A percentile compares a stretch with the other conserved stretches of the same genome.
phyloP scores from a whole-genome alignment of 495 filamentous ascomycete genomes.

The Trichoderma reesei region DNA sequence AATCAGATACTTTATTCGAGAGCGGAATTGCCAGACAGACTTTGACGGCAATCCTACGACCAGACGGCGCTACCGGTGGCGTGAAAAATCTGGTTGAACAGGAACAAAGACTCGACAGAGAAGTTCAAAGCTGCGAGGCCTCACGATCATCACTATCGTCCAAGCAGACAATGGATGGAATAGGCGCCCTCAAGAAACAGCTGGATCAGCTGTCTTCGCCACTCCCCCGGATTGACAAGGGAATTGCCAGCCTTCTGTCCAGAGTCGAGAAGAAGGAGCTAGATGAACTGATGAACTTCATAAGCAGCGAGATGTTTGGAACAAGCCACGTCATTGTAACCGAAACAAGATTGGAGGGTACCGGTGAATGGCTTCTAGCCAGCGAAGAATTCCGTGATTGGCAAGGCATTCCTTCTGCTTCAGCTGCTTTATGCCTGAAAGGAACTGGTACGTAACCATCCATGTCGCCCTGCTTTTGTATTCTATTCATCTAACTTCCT shows the following conservation, averaged over 20 bases:
- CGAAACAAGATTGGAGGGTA: neutral
- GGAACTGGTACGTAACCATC: neutral
- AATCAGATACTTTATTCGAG: neutral
- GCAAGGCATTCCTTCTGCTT: neutral
- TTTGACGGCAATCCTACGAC: neutral
- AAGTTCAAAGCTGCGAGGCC: neutral
- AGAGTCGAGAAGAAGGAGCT: neutral
- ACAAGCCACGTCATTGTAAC: neutral
- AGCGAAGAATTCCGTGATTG: neutral
- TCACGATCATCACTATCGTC: neutral
- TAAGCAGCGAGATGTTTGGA: neutral
- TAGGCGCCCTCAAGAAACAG: neutral
- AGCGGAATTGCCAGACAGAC: neutral
- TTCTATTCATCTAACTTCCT: neutral
- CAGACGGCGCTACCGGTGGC: neutral
- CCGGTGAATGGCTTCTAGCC: neutral
- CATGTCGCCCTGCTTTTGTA: neutral
- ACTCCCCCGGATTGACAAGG: neutral
- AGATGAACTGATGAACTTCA: neutral
- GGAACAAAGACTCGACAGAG: neutral
- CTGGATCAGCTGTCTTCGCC: neutral
- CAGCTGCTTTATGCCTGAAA: neutral
- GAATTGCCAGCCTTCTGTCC: neutral
- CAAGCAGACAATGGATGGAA: neutral
- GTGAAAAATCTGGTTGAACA: neutral